A percentile compares a stretch with the other conserved stretches of the same genome.
Evolutionary conservation across 1,284 basidiomycete species (phyloP).

Genomic region (Mycena citricolor): DNA sequence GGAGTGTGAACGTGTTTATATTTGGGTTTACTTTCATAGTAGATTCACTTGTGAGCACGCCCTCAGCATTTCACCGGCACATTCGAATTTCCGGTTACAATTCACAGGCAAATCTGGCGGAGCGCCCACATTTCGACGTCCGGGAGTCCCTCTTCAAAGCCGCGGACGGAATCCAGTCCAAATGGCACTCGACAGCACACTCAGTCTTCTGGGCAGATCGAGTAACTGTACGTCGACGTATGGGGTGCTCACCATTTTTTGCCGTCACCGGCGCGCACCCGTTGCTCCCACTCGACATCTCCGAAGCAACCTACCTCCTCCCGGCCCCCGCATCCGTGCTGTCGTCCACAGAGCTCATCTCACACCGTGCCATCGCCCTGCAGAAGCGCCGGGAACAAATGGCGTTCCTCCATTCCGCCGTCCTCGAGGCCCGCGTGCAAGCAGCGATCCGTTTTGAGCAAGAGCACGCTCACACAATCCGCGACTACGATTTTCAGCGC

Average conservation of each 20-base stretch:
- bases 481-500: slow-evolving; percentile 22
- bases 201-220: slow-evolving; percentile 30
- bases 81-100: slow-evolving; percentile 45
- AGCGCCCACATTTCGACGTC: slow-evolving; percentile 36
- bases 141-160: slow-evolving; percentile 38
- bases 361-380: background rate
- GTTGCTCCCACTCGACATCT: slow-evolving; percentile 25
- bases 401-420: background rate
- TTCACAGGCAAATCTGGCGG: slow-evolving; percentile 39
- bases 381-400: slow-evolving; percentile 1
- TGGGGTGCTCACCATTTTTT: slow-evolving; percentile 25
- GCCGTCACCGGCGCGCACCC: slow-evolving; percentile 24
- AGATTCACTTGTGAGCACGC: too few species aligned
- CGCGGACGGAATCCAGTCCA: slow-evolving; percentile 28
- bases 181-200: slow-evolving; percentile 2
- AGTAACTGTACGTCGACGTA: slow-evolving; percentile 19
- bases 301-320: slow-evolving; percentile 15
- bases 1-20: too few species aligned
- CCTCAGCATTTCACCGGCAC: too few species aligned
- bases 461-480: slow-evolving; percentile 5
- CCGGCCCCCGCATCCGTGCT: slow-evolving; percentile 20
- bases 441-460: slow-evolving; percentile 11
- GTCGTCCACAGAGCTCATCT: background rate
- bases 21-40: too few species aligned
- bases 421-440: background rate